A percentile compares a stretch with the other conserved stretches of the same genome.
Conservation (phyloP, 2,329 filamentous ascomycete genomes). For the Penicillium capsulatum region DNA sequence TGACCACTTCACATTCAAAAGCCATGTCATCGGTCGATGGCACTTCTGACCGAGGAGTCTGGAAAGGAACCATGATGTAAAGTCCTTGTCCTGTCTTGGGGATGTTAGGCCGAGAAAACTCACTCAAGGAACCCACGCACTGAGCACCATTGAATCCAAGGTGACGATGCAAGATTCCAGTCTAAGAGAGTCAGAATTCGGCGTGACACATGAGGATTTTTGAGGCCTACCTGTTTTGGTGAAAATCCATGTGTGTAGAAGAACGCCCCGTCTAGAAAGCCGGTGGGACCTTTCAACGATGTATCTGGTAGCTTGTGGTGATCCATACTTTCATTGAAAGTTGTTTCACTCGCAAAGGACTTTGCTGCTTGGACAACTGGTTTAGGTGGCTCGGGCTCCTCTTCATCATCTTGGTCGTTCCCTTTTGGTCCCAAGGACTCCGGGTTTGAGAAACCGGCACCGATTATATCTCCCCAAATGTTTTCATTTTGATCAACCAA, state of each 20-base stretch:
- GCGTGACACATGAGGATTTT: neutral
- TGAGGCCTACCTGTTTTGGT: conserved; percentile 44
- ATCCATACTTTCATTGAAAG: conserved; percentile 28
- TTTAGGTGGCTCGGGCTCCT: conserved; percentile 13
- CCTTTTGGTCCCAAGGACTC: conserved; percentile 25
- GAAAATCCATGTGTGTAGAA: conserved; percentile 62
- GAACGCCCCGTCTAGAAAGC: conserved; percentile 52
- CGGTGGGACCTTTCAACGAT: conserved; percentile 34
- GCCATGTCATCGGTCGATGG: conserved; percentile 40
- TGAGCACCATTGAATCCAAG: conserved; percentile 41
- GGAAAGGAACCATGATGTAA: conserved; percentile 41
- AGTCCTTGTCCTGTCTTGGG: conserved; percentile 33
- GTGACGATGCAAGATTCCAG: conserved; percentile 38
- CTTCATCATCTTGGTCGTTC: conserved; percentile 21
- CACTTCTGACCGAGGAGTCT: conserved; percentile 29
- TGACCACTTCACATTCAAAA: conserved; percentile 56
- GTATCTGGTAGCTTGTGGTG: conserved; percentile 16
- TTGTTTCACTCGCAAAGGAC: conserved; percentile 39
- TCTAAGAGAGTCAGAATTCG: conserved; percentile 24
- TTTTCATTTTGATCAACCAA: conserved; percentile 73
- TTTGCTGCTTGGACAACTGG: conserved; percentile 32
- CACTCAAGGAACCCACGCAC: conserved; percentile 32
- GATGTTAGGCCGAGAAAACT: conserved; percentile 33
- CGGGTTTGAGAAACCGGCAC: conserved; percentile 36
- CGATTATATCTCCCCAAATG: conserved; percentile 88